Evolutionary conservation across 2,329 filamentous ascomycete species (phyloP), one percentile per base, ranked within the genome.

Genomic region (Colletotrichum simmondsii): DNA sequence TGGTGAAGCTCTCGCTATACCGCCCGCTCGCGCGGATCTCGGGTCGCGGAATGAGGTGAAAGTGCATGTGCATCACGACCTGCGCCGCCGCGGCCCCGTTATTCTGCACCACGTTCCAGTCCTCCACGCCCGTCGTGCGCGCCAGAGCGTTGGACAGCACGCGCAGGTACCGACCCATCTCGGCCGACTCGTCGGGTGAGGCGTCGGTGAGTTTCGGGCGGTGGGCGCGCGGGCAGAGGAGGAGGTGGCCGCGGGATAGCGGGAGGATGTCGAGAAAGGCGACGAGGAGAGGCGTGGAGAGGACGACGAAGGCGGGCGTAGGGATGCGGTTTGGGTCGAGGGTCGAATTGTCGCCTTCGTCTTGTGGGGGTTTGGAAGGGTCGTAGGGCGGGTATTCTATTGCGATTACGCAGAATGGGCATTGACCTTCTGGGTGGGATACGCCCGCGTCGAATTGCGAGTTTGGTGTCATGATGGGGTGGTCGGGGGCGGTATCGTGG

Each of bases 41-140:
- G 0, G 95, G 95, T 49, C 96, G 86, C 0, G 96, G 96, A 42
- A 99, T 97, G 65, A 98, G 89, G 78, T 99, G 97, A 81, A 97
- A 98, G 82, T 99, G 96, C 61, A 97, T 92, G 82, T 98, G 96
- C 26, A 93, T 93, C 2, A 98, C 95, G 19, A 98, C 95, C 84
- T 98, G 96, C 2, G 95, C 95, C 2, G 96, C 96, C 37, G 95
- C 91, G 4, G 92, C 92, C 19, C 96, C 95, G 77, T 98, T 98
- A 81, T 98, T 98, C 85, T 98, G 96, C 68, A 98, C 94, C 35
- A 98, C 91, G 82, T 99, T 99, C 93, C 96, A 98, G 83, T 98
- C 95, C 63, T 87, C 87, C 1, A 94, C 90, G 11, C 92, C 93
- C 2, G 92, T 94, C 0, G 91, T 90, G 64, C 86, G 87, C 37